Base-by-base conservation (phyloP, 1,284 basidiomycete genomes). In the Volvariella surrecta region DNA sequence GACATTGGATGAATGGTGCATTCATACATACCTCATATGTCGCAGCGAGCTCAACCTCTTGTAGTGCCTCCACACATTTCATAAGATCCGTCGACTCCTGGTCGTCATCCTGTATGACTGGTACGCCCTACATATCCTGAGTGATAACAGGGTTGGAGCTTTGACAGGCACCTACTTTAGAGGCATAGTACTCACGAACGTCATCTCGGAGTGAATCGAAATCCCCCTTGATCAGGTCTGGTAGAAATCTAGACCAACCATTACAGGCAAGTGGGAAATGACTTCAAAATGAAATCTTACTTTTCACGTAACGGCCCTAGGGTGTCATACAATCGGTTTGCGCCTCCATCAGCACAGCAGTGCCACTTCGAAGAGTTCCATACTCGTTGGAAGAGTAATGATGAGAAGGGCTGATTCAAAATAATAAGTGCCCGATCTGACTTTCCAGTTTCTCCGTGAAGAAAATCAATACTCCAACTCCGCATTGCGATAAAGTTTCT, bases 71-170 rank as follows among this genome's bases (percentile, higher is more conserved):
- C 1, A 98, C 67, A 55, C 90, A 94, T 65, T 99, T 99, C 79
- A 91, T 91, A 42, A 99, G 73, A 59, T 99, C 96, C 0, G 96
- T 99, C 2, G 90, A 78, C 57, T 94, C 66, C 57, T 94, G 84
- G 55, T 88, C 79, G 0, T 65, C 51, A 51, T 94, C 89, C 37
- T 76, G 63, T 2, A 82, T 59, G 32, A 96, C 64, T 0, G 63
- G 57, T 0, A 96, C 87, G 15, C 76, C 80, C 81, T 89, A 10
- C 40, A 30, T 38, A 35, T 24, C n/a, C 8, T 15, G 31, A 43
- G 9, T 11, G 20, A 28, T n/a, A 13, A 32, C 2, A 18, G 22
- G 20, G 37, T 28, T 37, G 37, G 38, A 39, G 31, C 18, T 43
- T 30, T n/a, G 13, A 31, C 8, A 37, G 18, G 15, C 6, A 19